Evolutionary conservation across 495 filamentous ascomycete species (phyloP).

Genomic region (Entonaema liquescens): DNA sequence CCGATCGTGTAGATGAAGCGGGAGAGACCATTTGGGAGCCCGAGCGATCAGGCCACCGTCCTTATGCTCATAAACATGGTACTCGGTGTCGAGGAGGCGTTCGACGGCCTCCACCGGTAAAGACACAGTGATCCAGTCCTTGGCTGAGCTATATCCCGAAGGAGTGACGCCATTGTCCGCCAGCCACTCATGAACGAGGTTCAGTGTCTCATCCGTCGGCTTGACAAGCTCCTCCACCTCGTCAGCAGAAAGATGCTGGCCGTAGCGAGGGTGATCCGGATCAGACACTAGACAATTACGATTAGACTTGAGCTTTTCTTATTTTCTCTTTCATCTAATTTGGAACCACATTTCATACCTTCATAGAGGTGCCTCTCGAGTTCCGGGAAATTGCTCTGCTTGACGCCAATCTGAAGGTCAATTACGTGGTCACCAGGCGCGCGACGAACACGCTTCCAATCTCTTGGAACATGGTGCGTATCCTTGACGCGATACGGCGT

Average conservation of each 20-base stretch:
- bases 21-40: constrained; percentile 71
- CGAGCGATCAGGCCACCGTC: constrained; percentile 55
- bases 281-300: constrained; percentile 60
- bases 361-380: constrained; percentile 62
- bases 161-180: constrained; percentile 58
- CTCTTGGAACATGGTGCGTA: constrained; percentile 55
- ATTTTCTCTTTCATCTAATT: constrained; percentile 55
- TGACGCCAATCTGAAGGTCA: constrained; percentile 38
- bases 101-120: constrained; percentile 61
- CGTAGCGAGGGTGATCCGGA: constrained; percentile 62
- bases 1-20: constrained; percentile 64
- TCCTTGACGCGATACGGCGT: constrained; percentile 64
- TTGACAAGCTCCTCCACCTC: constrained; percentile 63
- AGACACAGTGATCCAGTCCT: constrained; percentile 56
- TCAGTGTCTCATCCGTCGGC: constrained; percentile 54
- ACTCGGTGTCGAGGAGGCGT: constrained; percentile 65
- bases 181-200: constrained; percentile 60
- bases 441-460: constrained; percentile 57
- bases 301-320: constrained; percentile 41
- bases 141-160: constrained; percentile 62
- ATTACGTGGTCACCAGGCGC: constrained; percentile 55
- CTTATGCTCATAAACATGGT: constrained; percentile 64
- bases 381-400: constrained; percentile 46
- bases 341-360: constrained; percentile 46
- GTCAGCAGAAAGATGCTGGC: constrained; percentile 62